Evolutionary conservation across 495 filamentous ascomycete species (phyloP).

Genomic region (Tuber calosporum): DNA sequence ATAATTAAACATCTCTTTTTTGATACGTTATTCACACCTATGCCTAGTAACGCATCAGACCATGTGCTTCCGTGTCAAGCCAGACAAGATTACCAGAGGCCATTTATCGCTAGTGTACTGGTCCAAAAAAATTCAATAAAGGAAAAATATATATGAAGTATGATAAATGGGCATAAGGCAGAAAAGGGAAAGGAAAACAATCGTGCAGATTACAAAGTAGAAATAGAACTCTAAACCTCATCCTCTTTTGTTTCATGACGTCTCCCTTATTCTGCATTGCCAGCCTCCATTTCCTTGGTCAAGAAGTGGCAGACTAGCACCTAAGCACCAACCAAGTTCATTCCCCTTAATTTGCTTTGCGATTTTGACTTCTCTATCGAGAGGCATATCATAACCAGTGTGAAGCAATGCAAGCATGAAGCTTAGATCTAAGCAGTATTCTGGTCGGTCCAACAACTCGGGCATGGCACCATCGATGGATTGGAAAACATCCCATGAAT

Average conservation of each 20-base stretch:
- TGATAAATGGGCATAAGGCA: not conserved
- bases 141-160: not conserved
- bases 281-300: slow-evolving; percentile 62
- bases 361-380: slow-evolving; percentile 90
- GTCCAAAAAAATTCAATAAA: not conserved
- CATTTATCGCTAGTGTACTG: not conserved
- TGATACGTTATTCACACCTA: not conserved
- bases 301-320: slow-evolving; percentile 75
- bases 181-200: not conserved
- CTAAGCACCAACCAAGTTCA: slow-evolving; percentile 95
- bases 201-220: not conserved
- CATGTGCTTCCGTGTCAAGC: not conserved
- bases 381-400: slow-evolving; percentile 95
- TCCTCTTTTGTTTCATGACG: slow-evolving; percentile 44
- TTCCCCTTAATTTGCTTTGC: slow-evolving; percentile 98
- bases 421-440: slow-evolving; percentile 88
- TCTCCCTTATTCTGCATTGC: slow-evolving; percentile 64
- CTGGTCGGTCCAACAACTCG: slow-evolving; percentile 70
- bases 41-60: not conserved
- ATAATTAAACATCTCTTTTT: not conserved
- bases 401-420: slow-evolving; percentile 90
- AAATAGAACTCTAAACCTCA: not conserved
- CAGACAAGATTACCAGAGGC: not conserved
- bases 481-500: slow-evolving; percentile 69
- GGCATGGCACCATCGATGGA: slow-evolving; percentile 63